Conservation (phyloP, 345 rosid genomes). For the Erysimum cheiranthoides region DNA sequence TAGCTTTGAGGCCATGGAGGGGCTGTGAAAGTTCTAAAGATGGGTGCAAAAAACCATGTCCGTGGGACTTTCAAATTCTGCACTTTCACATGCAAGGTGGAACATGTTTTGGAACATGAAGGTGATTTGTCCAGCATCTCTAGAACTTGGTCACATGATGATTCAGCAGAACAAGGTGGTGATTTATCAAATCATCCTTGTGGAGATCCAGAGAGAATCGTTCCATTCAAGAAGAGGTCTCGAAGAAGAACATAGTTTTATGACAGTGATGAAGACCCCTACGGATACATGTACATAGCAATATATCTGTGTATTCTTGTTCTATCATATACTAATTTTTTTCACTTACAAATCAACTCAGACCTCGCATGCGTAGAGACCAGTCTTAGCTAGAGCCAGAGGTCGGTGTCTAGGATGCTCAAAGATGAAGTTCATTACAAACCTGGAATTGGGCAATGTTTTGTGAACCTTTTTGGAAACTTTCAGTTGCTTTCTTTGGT, state of each 20-base stretch:
- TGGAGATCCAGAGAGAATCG: not conserved
- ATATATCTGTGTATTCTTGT: too few species aligned
- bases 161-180: not conserved
- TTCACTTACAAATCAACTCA: too few species aligned
- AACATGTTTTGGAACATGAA: slow-evolving; percentile 16
- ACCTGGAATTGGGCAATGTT: too few species aligned
- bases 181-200: slow-evolving; percentile 1
- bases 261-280: not conserved
- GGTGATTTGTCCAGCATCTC: slow-evolving; percentile 3
- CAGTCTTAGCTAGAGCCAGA: too few species aligned
- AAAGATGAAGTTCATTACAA: too few species aligned
- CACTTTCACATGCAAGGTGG: slow-evolving; percentile 3
- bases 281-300: too few species aligned
- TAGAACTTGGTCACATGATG: not conserved
- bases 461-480: too few species aligned
- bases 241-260: not conserved
- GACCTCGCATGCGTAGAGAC: too few species aligned
- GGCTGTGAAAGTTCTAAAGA: not conserved
- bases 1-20: not conserved
- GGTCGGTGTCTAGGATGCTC: too few species aligned
- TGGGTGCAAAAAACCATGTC: not conserved
- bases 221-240: slow-evolving; percentile 17
- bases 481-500: too few species aligned
- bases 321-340: too few species aligned
- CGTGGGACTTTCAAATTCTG: not conserved